Evolutionary conservation across 2,329 filamentous ascomycete species (phyloP).

Genomic region (Chaetomium olivaceum): DNA sequence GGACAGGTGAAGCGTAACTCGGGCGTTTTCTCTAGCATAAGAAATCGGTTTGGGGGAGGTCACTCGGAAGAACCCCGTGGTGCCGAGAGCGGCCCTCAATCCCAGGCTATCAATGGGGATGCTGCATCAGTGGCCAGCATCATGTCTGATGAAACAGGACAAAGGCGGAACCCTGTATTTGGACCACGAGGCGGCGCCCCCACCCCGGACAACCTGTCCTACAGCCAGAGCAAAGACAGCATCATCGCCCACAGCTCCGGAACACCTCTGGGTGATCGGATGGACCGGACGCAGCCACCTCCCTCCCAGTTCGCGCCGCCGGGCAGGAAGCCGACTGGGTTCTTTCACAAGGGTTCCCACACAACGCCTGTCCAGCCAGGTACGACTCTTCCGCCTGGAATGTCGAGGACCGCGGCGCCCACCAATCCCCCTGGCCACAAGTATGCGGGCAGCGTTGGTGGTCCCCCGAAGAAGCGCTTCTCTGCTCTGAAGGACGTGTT

Average conservation of each 20-base stretch:
- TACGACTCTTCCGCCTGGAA: slow-evolving; percentile 20
- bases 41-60: slow-evolving; percentile 44
- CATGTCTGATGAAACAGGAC: slow-evolving; percentile 42
- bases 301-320: slow-evolving; percentile 30
- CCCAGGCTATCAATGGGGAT: slow-evolving; percentile 39
- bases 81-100: slow-evolving; percentile 30
- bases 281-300: slow-evolving; percentile 6
- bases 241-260: slow-evolving; percentile 29
- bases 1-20: slow-evolving; percentile 44
- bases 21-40: slow-evolving; percentile 54
- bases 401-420: slow-evolving; percentile 35
- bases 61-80: slow-evolving; percentile 37
- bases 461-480: slow-evolving; percentile 47
- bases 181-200: slow-evolving; percentile 34
- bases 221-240: slow-evolving; percentile 37
- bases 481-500: slow-evolving; percentile 43
- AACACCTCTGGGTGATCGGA: slow-evolving; percentile 28
- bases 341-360: slow-evolving; percentile 34
- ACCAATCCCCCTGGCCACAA: slow-evolving; percentile 31
- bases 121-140: slow-evolving; percentile 46
- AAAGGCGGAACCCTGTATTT: slow-evolving; percentile 46
- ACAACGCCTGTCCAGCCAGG: slow-evolving; percentile 20
- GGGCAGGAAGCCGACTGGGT: slow-evolving; percentile 34
- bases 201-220: slow-evolving; percentile 30
- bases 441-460: slow-evolving; percentile 21